phyloP scores from a whole-genome alignment of 306 rosid genomes.

The Sphenostylis stenocarpa region DNA sequence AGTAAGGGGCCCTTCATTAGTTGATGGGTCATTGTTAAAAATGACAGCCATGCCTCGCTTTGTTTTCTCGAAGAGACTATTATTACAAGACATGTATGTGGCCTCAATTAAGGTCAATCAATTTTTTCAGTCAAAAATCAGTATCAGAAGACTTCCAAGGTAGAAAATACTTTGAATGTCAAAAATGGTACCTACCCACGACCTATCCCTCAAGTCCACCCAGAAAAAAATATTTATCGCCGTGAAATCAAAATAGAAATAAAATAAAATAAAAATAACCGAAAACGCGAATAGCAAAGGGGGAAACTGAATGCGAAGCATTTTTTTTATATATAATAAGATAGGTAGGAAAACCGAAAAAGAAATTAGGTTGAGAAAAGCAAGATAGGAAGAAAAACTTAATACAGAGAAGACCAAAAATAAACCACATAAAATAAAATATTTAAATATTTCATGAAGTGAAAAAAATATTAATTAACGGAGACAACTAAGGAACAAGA shows the following conservation, averaged over 20 bases:
- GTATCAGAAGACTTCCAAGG: background rate
- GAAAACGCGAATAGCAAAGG: background rate
- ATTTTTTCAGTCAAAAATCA: constrained; percentile 8
- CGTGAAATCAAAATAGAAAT: background rate
- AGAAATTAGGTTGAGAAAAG: background rate
- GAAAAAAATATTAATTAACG: background rate
- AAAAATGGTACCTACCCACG: background rate
- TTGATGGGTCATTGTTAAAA: constrained; percentile 2
- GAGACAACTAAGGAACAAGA: background rate
- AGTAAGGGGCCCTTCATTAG: background rate
- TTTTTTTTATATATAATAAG: background rate
- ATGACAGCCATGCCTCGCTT: background rate
- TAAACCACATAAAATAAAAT: background rate
- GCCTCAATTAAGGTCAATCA: background rate
- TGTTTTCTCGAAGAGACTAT: background rate
- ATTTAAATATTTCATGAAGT: background rate
- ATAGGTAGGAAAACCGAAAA: background rate
- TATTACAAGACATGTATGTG: background rate
- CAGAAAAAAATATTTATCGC: background rate
- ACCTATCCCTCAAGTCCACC: background rate
- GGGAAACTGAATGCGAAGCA: background rate
- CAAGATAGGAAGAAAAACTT: background rate
- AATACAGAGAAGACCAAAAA: background rate
- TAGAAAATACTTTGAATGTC: background rate
- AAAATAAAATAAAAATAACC: background rate